These are phyloP conservation scores for Trichoderma sp. DNA, from an alignment of 2,329 filamentous ascomycete genomes.

Conservation along the genomic window DNA sequence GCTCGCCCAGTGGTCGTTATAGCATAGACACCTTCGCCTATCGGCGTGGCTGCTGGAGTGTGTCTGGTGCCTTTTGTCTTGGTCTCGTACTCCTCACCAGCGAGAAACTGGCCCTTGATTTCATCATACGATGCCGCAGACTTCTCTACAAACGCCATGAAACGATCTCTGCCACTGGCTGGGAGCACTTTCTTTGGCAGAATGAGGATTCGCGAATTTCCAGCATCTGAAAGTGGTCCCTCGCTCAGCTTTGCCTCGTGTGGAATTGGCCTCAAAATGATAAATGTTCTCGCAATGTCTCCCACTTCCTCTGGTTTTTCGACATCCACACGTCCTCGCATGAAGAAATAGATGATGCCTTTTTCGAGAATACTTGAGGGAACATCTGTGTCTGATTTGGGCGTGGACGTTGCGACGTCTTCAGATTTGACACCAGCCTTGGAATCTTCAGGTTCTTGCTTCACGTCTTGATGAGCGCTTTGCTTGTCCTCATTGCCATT, in stretches of 20 bases:
- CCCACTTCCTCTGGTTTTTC: conserved; percentile 67
- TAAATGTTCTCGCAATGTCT: conserved; percentile 77
- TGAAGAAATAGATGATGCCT: conserved; percentile 90
- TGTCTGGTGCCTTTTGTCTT: conserved; percentile 72
- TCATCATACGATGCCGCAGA: conserved; percentile 63
- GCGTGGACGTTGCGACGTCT: conserved; percentile 24
- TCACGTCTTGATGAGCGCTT: not conserved
- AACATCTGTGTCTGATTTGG: conserved; percentile 31
- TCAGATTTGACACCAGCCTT: conserved; percentile 1
- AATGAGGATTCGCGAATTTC: conserved; percentile 71
- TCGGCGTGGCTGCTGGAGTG: conserved; percentile 67
- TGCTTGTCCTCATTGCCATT: not conserved
- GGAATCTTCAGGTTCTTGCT: not conserved
- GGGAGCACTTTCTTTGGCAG: conserved; percentile 86
- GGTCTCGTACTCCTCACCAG: conserved; percentile 69
- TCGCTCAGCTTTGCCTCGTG: conserved; percentile 62
- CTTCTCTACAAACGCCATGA: conserved; percentile 84
- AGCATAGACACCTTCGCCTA: conserved; percentile 85
- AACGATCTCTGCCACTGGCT: conserved; percentile 65
- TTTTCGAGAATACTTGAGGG: conserved; percentile 72
- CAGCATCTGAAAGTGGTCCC: conserved; percentile 48
- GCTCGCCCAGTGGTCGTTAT: conserved; percentile 71
- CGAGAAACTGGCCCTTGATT: conserved; percentile 72
- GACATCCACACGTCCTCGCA: conserved; percentile 72
- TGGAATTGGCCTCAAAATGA: conserved; percentile 74